Evolutionary conservation across 352 stramenopile genomes (phyloP), one percentile per base, ranked within the genome.

Genomic region (Blastocystis sp.): DNA sequence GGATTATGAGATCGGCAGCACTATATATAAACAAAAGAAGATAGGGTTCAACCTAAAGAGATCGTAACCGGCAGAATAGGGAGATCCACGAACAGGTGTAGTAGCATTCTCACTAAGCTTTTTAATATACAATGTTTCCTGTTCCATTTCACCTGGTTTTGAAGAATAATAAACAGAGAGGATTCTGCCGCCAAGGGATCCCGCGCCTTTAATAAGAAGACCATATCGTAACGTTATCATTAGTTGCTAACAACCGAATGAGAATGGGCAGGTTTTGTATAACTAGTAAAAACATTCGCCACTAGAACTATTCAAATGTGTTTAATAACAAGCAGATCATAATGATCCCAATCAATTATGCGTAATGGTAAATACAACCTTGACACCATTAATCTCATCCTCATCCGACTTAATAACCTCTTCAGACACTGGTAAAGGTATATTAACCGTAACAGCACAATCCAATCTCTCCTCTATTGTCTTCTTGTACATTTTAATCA

Each of bases 1-100:
- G 94, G 62, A 99, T 94, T 1, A 96, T 92, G 15, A 91, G 93
- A 76, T 96, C 92, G 89, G 96, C 94, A 53, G 95, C 93, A 89
- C 92, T 94, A 33, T 62, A 90, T n/a, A n/a, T n/a, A 27, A 9
- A 24, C 2, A 3, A n/a, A n/a, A 13, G 27, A 62, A 6, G 13
- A 2, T 7, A 33, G 5, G 3, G 3, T 13, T 62, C 13, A 27
- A 81, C 84, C 66, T 90, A 22, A 94, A 92, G 56, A 96, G 92
- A 84, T 96, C 94, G 66, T 95, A 92, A 40, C 94, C 94, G 0
- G 94, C 94, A 0, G 94, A 92, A 27, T 95, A 90, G 37, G 91
- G 90, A 13, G 93, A 96, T 68, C 94, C 94, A 54, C 93, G 92
- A 40, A 92, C 91, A 15, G 94, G 94, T 59, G 95, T 90, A 53